phyloP scores from a whole-genome alignment of 108 stramenopile genomes.

The Halocafeteria seosinensis region DNA sequence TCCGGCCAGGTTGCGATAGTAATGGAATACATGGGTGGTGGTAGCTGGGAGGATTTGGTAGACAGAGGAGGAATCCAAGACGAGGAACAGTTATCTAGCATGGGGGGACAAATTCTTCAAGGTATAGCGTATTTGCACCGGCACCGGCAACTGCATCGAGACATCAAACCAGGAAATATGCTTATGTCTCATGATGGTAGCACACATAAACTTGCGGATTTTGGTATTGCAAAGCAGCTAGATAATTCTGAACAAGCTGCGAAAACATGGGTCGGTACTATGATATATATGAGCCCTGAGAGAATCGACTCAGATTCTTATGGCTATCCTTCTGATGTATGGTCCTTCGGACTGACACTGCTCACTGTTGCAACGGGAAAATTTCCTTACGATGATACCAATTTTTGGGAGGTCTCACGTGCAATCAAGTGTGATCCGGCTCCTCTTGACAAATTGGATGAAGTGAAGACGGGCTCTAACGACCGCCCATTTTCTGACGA shows the following conservation, averaged over 20 bases:
- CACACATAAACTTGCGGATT: conserved; percentile 12
- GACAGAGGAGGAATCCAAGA: conserved; percentile 27
- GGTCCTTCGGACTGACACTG: conserved; percentile 42
- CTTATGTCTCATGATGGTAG: conserved; percentile 4
- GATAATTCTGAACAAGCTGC: conserved; percentile 19
- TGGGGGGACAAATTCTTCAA: conserved; percentile 20
- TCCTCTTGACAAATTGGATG: not conserved
- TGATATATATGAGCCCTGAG: conserved; percentile 47
- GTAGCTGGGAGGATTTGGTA: conserved; percentile 21
- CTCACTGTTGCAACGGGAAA: conserved; percentile 38
- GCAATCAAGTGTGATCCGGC: conserved; percentile 16
- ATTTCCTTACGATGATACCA: conserved; percentile 15
- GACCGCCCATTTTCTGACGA: conserved; percentile 4
- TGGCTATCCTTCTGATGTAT: conserved; percentile 28
- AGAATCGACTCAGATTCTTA: conserved; percentile 26
- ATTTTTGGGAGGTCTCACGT: conserved; percentile 17
- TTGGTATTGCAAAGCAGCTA: conserved; percentile 17
- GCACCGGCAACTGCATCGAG: conserved; percentile 37
- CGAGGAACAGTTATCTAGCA: conserved; percentile 24
- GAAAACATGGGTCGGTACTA: conserved; percentile 41
- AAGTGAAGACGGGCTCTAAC: not conserved
- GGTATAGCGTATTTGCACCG: conserved; percentile 36
- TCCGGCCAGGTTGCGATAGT: conserved; percentile 33
- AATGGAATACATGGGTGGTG: conserved; percentile 26
- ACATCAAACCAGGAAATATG: conserved; percentile 46